A percentile compares a stretch with the other conserved stretches of the same genome.
phyloP scores from a whole-genome alignment of 2,329 filamentous ascomycete genomes.

The Xylariaceae sp. region DNA sequence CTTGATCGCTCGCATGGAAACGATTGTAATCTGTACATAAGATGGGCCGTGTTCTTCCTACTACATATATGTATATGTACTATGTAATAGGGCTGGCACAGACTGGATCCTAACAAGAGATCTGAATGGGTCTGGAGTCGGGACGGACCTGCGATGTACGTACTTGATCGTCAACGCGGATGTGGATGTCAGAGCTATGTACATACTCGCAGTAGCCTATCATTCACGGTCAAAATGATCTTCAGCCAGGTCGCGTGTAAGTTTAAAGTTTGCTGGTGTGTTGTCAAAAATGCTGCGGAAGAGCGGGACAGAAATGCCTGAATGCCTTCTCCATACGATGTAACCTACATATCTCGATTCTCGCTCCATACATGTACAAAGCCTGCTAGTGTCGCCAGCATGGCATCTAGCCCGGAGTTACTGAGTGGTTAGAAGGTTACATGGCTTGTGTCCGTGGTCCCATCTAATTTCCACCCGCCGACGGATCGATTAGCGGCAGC shows the following conservation, averaged over 20 bases:
- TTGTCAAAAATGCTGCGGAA: not conserved
- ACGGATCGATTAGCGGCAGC: not conserved
- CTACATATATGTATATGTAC: not conserved
- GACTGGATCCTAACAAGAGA: not conserved
- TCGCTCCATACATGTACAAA: too few relatives aligned
- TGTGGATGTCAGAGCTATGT: not conserved
- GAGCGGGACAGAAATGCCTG: not conserved
- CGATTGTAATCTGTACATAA: too few relatives aligned
- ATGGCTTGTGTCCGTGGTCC: not conserved
- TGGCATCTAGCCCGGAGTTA: not conserved
- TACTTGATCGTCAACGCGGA: too few relatives aligned
- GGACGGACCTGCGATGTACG: not conserved
- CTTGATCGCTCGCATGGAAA: not conserved
- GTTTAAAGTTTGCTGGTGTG: not conserved
- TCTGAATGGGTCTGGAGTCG: not conserved
- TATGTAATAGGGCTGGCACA: not conserved
- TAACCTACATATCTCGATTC: too few relatives aligned
- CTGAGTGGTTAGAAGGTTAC: not conserved
- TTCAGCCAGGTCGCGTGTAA: conserved; percentile 11
- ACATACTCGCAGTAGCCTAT: not conserved
- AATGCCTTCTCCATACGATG: too few relatives aligned
- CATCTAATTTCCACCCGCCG: not conserved
- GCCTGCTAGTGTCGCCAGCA: not conserved
- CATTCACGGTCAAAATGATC: not conserved
- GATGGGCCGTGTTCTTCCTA: too few relatives aligned